Conservation (phyloP, 148 eudicot species). For the Oxyria digyna region DNA sequence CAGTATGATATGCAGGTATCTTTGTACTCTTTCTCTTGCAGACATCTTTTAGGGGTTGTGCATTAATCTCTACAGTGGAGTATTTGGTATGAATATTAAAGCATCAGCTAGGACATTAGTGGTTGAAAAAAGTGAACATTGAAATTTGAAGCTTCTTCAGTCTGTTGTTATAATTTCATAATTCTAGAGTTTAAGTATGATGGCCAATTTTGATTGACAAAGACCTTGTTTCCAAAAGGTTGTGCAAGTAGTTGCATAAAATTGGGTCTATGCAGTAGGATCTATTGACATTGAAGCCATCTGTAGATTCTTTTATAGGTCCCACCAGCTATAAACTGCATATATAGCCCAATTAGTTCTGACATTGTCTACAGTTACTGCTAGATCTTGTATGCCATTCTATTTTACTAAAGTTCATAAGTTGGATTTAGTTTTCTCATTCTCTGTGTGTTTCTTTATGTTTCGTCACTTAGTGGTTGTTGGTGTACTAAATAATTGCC, state of each 20-base stretch:
- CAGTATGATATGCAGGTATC: conserved; percentile 39
- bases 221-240: not conserved
- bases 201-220: not conserved
- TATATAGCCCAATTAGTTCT: not conserved
- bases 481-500: not conserved
- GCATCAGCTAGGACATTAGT: not conserved
- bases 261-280: not conserved
- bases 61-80: not conserved
- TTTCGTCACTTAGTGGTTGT: not conserved
- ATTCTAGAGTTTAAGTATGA: not conserved
- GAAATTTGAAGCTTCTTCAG: not conserved
- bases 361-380: not conserved
- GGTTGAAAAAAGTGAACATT: not conserved
- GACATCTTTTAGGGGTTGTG: not conserved
- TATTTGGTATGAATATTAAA: not conserved
- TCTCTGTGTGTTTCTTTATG: not conserved
- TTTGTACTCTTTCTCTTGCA: not conserved
- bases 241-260: not conserved
- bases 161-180: not conserved
- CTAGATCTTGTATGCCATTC: not conserved
- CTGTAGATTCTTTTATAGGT: not conserved
- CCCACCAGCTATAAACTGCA: not conserved
- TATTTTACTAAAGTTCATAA: not conserved
- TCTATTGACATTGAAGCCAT: too few species aligned
- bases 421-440: not conserved